Base-by-base conservation (phyloP, 2,329 filamentous ascomycete species). In the Exophiala alcalophila region DNA sequence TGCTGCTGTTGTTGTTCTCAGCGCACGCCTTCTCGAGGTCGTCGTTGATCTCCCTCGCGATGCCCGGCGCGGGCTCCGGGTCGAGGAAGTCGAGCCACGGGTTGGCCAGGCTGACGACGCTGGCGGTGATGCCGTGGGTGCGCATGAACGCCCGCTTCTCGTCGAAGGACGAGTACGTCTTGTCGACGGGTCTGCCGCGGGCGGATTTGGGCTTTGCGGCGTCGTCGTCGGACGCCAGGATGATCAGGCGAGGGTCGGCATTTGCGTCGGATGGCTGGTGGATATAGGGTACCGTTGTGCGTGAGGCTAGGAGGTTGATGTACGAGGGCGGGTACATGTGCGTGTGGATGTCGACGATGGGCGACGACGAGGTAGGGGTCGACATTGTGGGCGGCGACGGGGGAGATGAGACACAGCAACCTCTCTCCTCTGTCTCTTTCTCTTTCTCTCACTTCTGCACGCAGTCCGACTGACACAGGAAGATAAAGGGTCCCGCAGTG, bases 101-200 rank as follows among this genome's bases (percentile, higher is more conserved):
- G 60, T 96, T 96, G 10, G 90, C 90, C 15, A 95, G 79, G 1
- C 86, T 92, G 50, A 96, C 80, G 36, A 95, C 85, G 1, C 86
- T 92, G 52, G 84, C 80, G 63, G 84, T 77, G 61, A 96, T 95
- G 39, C 70, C 70, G 66, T 96, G 90, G 11, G 74, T 77, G 62
- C 88, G 76, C 90, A 96, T 96, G 68, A 96, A 95, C 34, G 79
- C 74, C 10, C 95, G 73, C 60, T 95, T 96, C 56, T 86, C 75
- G 11, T 72, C 68, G 44, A 94, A 81, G 30, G 87, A 86, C 50
- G 83, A 86, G 71, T 91, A 96, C 57, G 90, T 86, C 1, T 80
- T 72, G 15, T 88, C 91, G 29, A 96, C 79, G 3, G 90, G 89
- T 3, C 90, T 81, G 25, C 89, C 90, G 2, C 86, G 82, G 23